Evolutionary conservation across 1,139 yeast genomes (phyloP).

Genomic region (Saccharomycopsis hybrid): DNA sequence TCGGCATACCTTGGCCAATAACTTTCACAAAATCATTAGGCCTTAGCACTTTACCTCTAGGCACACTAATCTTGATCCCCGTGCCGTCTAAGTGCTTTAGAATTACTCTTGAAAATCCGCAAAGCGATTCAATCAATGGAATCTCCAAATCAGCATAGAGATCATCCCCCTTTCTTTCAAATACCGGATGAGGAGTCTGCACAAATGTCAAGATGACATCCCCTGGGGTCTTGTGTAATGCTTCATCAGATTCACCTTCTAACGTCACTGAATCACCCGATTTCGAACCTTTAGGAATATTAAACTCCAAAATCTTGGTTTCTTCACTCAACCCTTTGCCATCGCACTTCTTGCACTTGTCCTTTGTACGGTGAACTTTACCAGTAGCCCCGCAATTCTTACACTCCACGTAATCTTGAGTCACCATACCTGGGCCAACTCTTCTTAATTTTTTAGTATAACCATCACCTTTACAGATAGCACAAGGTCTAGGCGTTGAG

Average conservation of each 20-base stretch:
- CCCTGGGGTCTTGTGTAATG: conserved; percentile 69
- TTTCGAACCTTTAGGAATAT: conserved; percentile 65
- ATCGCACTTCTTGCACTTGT: conserved; percentile 69
- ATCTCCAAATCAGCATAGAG: conserved; percentile 54
- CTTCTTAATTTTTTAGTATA: conserved; percentile 51
- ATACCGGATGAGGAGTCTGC: conserved; percentile 39
- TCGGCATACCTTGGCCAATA: conserved; percentile 83
- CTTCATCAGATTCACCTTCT: conserved; percentile 72
- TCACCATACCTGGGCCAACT: conserved; percentile 71
- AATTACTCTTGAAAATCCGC: conserved; percentile 68
- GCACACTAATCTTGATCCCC: conserved; percentile 54
- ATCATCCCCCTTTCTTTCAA: conserved; percentile 59
- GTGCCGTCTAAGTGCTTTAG: conserved; percentile 81
- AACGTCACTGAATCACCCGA: conserved; percentile 57
- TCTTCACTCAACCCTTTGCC: conserved; percentile 63
- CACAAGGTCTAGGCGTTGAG: conserved; percentile 54
- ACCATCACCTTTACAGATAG: conserved; percentile 72
- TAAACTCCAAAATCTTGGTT: conserved; percentile 70
- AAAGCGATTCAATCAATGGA: conserved; percentile 71
- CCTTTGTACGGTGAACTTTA: conserved; percentile 51
- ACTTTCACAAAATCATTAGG: conserved; percentile 72
- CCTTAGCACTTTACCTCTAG: conserved; percentile 69
- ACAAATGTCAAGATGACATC: conserved; percentile 61
- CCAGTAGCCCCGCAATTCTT: conserved; percentile 71
- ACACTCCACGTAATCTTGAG: conserved; percentile 61